Evolutionary conservation across 495 filamentous ascomycete genomes (phyloP).

Genomic region (Xylaria cubensis): DNA sequence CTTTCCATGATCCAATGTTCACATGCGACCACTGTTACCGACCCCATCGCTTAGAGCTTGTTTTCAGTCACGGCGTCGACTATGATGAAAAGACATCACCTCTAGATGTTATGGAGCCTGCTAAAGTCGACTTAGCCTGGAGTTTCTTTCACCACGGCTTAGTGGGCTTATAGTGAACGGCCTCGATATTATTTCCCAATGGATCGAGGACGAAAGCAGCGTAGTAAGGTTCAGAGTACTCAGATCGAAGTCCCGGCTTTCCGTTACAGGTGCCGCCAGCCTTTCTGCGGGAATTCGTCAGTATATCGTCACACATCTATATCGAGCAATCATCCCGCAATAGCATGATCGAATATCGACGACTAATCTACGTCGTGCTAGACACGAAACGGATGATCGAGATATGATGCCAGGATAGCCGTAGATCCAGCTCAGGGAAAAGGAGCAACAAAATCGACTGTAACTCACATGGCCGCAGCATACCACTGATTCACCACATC

Average conservation of each 20-base stretch:
- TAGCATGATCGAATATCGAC: slow-evolving; percentile 6
- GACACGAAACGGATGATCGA: slow-evolving; percentile 13
- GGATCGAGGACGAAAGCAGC: slow-evolving; percentile 60
- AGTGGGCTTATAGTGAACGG: slow-evolving; percentile 36
- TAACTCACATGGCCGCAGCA: slow-evolving; percentile 40
- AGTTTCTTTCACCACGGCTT: slow-evolving; percentile 23
- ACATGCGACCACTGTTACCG: slow-evolving; percentile 3
- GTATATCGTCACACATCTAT: slow-evolving; percentile 14
- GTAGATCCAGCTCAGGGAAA: neutral
- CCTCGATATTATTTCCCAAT: slow-evolving; percentile 60
- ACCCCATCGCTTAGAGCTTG: neutral
- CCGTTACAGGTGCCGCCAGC: slow-evolving; percentile 58
- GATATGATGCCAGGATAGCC: slow-evolving; percentile 20
- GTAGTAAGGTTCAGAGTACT: slow-evolving; percentile 54
- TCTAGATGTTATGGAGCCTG: neutral
- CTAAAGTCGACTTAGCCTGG: slow-evolving; percentile 21
- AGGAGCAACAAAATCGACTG: neutral
- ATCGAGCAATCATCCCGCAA: slow-evolving; percentile 5
- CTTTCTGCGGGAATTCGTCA: slow-evolving; percentile 35
- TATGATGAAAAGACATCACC: slow-evolving; percentile 18
- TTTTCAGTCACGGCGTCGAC: neutral
- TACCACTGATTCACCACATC: slow-evolving; percentile 40
- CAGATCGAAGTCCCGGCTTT: slow-evolving; percentile 49
- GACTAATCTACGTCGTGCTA: slow-evolving; percentile 12
- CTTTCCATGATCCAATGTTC: slow-evolving; percentile 19